A percentile compares a stretch with the other conserved stretches of the same genome.
phyloP scores from a whole-genome alignment of 768 basidiomycete species.

The Exidia glandulosa region DNA sequence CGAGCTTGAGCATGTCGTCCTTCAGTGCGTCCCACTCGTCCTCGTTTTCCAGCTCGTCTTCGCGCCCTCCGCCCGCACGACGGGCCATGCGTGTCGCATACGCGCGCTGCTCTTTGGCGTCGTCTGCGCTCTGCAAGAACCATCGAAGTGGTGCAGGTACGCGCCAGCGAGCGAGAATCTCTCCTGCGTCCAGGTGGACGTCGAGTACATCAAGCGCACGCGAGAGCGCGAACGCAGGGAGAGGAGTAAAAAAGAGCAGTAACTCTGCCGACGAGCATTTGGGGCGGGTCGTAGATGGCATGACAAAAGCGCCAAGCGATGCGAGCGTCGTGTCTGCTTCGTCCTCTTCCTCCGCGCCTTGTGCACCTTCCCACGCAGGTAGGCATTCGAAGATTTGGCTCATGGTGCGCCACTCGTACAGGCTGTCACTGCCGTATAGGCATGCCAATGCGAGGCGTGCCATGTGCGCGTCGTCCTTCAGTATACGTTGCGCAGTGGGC shows the following conservation, averaged over 20 bases:
- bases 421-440: slow-evolving; percentile 69
- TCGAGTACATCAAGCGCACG: slow-evolving; percentile 83
- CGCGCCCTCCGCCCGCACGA: slow-evolving; percentile 44
- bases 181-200: slow-evolving; percentile 87
- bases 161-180: slow-evolving; percentile 82
- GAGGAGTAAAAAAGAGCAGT: slow-evolving; percentile 69
- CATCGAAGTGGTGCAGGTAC: slow-evolving; percentile 77
- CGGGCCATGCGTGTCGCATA: slow-evolving; percentile 83
- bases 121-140: slow-evolving; percentile 70
- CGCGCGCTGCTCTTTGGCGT: slow-evolving; percentile 59
- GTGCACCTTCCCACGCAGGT: slow-evolving; percentile 62
- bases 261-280: slow-evolving; percentile 57
- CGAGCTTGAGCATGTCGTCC: slow-evolving; percentile 82
- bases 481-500: slow-evolving; percentile 53
- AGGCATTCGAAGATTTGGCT: slow-evolving; percentile 91
- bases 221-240: slow-evolving; percentile 65
- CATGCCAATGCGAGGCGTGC: slow-evolving; percentile 79
- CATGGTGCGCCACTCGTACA: slow-evolving; percentile 74
- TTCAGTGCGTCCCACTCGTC: slow-evolving; percentile 83
- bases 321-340: slow-evolving; percentile 71
- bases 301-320: slow-evolving; percentile 70
- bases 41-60: slow-evolving; percentile 37
- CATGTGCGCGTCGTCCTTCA: slow-evolving; percentile 75
- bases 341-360: slow-evolving; percentile 41
- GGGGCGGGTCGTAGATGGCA: slow-evolving; percentile 54